Base-by-base conservation (phyloP, 1,284 basidiomycete species). In the Mycena sp. region DNA sequence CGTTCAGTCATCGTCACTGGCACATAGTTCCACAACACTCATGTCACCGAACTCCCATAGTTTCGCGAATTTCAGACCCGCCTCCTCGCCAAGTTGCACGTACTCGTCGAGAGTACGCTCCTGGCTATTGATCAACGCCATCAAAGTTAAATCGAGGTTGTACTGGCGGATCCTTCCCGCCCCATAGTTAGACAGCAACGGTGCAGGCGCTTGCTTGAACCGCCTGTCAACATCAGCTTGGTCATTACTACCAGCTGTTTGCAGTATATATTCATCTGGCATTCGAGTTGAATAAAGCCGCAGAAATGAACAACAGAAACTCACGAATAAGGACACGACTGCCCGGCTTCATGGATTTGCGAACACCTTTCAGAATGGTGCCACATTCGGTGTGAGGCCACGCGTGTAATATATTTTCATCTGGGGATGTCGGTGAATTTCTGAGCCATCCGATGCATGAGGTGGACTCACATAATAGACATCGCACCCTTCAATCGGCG, bases 391-490 rank as follows among this genome's bases (percentile, higher is more conserved):
- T 62, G 17, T 73, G 70, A 6, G 74, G 71, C 73, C 76, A 79
- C 38, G 77, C 70, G 41, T 78, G 78, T n/a, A 72, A 71, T 29
- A 64, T 60, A 30, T 67, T 67, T 67, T 67, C 49, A 67, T 7
- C 64, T 66, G 32, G 9, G 14, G 32, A n/a, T 7, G 19, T n/a
- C n/a, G 14, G 14, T 28, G n/a, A 29, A 43, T 14, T 9, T 14
- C 7, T 46, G 10, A 46, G 25, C 6, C 11, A 40, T 10, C 11
- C 14, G 5, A 21, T n/a, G n/a, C 26, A 9, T 2, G 46, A 44
- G 37, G 29, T 38, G 6, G 10, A 72, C 81, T 58, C 57, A 84
- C 83, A 67, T 83, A 83, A 65, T 84, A 85, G 11, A 81, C 73
- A 51, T 85, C 79, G 35, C 78, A 78, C 0, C 72, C 76, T 19